Percentiles rank a stretch among this genome's conserved stretches.
These are phyloP conservation scores for Rubia peregrina DNA, from an alignment of 305 asterid species.

Conservation along the genomic window DNA sequence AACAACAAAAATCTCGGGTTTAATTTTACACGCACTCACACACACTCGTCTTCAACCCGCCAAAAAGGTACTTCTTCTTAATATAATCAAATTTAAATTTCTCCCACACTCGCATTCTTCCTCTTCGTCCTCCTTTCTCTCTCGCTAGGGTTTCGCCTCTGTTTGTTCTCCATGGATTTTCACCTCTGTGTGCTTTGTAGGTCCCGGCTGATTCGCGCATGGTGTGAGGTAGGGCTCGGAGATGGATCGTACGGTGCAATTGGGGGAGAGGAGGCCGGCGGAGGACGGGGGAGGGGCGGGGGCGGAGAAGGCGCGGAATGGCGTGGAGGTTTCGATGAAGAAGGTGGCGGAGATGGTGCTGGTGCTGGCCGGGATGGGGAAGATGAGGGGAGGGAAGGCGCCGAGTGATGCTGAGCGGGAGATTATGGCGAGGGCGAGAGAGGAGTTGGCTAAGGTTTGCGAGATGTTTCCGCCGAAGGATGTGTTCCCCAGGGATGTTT, in stretches of 20 bases:
- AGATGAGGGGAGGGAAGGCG: slow-evolving; percentile 86
- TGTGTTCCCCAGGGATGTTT: slow-evolving; percentile 77
- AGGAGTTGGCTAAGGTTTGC: slow-evolving; percentile 57
- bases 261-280: slow-evolving; percentile 54
- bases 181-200: slow-evolving; percentile 43
- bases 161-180: slow-evolving; percentile 37
- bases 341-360: slow-evolving; percentile 84
- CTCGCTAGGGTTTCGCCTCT: slow-evolving; percentile 48
- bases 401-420: slow-evolving; percentile 69
- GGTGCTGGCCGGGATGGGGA: slow-evolving; percentile 85
- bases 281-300: slow-evolving; percentile 20
- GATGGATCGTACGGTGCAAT: slow-evolving; percentile 48
- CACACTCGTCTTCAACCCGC: slow-evolving; percentile 33
- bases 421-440: slow-evolving; percentile 65
- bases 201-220: slow-evolving; percentile 19
- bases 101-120: neutral
- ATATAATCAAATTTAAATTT: slow-evolving; percentile 23
- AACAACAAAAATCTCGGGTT: slow-evolving; percentile 13
- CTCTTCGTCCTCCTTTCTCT: slow-evolving; percentile 9
- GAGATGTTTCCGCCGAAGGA: slow-evolving; percentile 83
- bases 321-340: slow-evolving; percentile 32
- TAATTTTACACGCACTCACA: slow-evolving; percentile 8
- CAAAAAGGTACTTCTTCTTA: slow-evolving; percentile 33
- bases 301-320: slow-evolving; percentile 27
- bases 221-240: slow-evolving; percentile 20